These are phyloP conservation scores for Lycium barbarum DNA, from an alignment of 257 asterid species.

Conservation along the genomic window DNA sequence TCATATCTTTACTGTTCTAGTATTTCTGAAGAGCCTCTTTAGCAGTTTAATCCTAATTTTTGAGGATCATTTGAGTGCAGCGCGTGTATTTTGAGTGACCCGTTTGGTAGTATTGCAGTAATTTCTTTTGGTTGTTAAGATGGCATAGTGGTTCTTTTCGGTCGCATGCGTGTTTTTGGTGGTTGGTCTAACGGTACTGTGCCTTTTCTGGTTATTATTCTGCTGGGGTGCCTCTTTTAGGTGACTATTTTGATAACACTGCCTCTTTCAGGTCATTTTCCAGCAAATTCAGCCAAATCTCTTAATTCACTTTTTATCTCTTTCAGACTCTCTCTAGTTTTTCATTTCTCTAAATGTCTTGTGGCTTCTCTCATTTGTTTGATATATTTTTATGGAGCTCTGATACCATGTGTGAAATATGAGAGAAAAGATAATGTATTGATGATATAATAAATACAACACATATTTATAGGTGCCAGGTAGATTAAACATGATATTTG, in stretches of 20 bases:
- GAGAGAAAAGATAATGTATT: neutral
- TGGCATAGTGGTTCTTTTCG: neutral
- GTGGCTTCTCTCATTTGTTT: conserved; percentile 18
- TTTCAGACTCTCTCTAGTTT: neutral
- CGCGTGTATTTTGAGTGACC: neutral
- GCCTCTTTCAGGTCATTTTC: neutral
- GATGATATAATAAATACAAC: neutral
- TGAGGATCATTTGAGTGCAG: neutral
- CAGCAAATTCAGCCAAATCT: neutral
- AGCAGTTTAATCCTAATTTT: conserved; percentile 1
- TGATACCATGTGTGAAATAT: neutral
- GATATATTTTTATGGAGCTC: neutral
- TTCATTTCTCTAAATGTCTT: neutral
- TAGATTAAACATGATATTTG: neutral
- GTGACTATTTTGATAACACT: neutral
- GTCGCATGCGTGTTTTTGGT: neutral
- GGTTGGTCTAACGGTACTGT: neutral
- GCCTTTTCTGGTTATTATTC: neutral
- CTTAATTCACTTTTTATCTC: neutral
- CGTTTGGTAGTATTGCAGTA: neutral
- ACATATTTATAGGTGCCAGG: neutral
- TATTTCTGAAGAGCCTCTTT: neutral
- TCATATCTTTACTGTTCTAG: neutral
- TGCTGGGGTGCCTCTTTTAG: neutral
- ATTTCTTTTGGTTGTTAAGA: neutral